Percentiles rank a stretch among this genome's conserved stretches.
phyloP scores from a whole-genome alignment of 805 yeast genomes.

The Yarrowia sp. region DNA sequence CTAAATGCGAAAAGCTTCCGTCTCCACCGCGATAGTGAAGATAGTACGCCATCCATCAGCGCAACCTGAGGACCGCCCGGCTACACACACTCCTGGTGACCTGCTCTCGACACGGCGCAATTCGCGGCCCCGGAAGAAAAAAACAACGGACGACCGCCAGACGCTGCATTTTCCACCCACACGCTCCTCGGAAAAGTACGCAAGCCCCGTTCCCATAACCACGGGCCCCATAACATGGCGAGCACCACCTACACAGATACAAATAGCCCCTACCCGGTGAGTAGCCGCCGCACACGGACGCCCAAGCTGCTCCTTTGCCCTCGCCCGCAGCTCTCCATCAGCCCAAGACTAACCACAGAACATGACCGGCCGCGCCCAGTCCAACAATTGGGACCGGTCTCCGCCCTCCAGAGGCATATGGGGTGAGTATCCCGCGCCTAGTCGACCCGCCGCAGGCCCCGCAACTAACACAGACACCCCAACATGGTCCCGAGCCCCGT shows the following conservation, averaged over 20 bases:
- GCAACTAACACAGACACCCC: conserved; percentile 24
- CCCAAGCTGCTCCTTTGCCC: too few species aligned
- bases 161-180: not conserved
- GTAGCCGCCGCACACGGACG: too few species aligned
- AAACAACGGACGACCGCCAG: not conserved
- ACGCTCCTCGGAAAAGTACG: conserved; percentile 7
- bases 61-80: not conserved
- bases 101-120: not conserved
- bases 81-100: not conserved
- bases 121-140: not conserved
- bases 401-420: conserved; percentile 23
- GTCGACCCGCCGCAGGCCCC: not conserved
- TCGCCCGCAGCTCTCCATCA: not conserved
- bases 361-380: conserved; percentile 26
- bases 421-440: not conserved
- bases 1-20: conserved; percentile 26
- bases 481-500: conserved; percentile 22
- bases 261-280: conserved; percentile 12
- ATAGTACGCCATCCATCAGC: not conserved
- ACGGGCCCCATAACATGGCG: conserved; percentile 26
- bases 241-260: conserved; percentile 21
- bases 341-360: not conserved
- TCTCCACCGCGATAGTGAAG: conserved; percentile 25
- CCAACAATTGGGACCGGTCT: conserved; percentile 26
- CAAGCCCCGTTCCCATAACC: conserved; percentile 11